Percentiles rank a stretch among this genome's conserved stretches.
These are phyloP conservation scores for Xylaria sp. DNA, from an alignment of 2,329 filamentous ascomycete species.

Conservation along the genomic window DNA sequence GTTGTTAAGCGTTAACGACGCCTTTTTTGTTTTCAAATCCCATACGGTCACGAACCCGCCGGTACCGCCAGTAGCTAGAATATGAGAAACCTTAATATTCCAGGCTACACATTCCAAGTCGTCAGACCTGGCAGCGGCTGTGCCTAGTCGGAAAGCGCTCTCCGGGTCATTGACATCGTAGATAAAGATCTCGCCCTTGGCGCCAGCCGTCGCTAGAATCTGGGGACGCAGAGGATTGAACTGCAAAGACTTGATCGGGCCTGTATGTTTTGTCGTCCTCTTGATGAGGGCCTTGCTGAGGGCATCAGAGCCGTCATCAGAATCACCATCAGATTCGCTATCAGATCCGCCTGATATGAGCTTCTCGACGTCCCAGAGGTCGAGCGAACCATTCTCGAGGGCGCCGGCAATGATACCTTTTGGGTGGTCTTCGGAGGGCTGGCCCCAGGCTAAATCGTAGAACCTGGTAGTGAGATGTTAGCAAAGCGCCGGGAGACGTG, in stretches of 20 bases:
- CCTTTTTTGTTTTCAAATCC: conserved; percentile 98
- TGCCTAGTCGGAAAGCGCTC: conserved; percentile 89
- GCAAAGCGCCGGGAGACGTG: conserved; percentile 26
- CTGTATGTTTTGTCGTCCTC: conserved; percentile 87
- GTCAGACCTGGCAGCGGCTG: conserved; percentile 86
- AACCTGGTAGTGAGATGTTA: conserved; percentile 69
- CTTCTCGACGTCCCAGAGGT: conserved; percentile 89
- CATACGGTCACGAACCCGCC: conserved; percentile 97
- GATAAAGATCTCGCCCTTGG: conserved; percentile 95
- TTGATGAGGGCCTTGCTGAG: conserved; percentile 88
- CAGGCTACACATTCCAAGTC: conserved; percentile 97
- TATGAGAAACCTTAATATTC: conserved; percentile 98
- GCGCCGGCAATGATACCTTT: conserved; percentile 94
- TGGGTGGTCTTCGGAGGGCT: conserved; percentile 79
- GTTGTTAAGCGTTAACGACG: conserved; percentile 94
- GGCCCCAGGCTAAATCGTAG: conserved; percentile 95
- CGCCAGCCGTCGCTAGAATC: conserved; percentile 89
- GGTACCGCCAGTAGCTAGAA: conserved; percentile 90
- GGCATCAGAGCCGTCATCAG: conserved; percentile 69
- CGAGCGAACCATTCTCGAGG: conserved; percentile 91
- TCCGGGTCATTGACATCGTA: conserved; percentile 92
- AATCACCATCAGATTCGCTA: neutral
- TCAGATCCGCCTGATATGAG: conserved; percentile 69
- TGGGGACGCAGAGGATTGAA: conserved; percentile 95
- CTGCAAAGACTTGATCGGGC: conserved; percentile 91